Evolutionary conservation across 2,329 filamentous ascomycete species (phyloP).

Genomic region (Aspergillus chevalieri): DNA sequence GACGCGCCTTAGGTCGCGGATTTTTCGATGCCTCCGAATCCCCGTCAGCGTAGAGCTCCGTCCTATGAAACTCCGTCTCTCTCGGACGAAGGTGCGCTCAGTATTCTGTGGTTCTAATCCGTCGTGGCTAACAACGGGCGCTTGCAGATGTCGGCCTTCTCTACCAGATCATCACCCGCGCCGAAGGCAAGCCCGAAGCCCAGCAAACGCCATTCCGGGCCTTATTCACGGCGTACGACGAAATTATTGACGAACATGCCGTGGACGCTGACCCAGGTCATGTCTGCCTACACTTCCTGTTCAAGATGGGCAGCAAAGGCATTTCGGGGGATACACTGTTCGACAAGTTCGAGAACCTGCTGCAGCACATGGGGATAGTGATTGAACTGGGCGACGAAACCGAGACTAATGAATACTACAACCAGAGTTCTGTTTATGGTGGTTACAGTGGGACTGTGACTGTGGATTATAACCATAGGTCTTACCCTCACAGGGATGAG

Average conservation of each 20-base stretch:
- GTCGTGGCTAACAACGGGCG: conserved; percentile 4
- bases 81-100: conserved; percentile 53
- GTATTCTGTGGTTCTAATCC: neutral
- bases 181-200: conserved; percentile 59
- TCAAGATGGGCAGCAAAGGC: conserved; percentile 63
- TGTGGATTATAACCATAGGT: conserved; percentile 3
- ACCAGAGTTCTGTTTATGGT: conserved; percentile 17
- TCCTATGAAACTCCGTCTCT: conserved; percentile 43
- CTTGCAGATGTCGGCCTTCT: conserved; percentile 67
- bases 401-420: conserved; percentile 24
- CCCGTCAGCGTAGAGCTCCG: conserved; percentile 35
- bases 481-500: conserved; percentile 11
- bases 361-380: conserved; percentile 64
- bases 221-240: conserved; percentile 74
- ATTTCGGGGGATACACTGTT: conserved; percentile 54
- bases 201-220: conserved; percentile 67
- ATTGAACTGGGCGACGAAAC: conserved; percentile 55
- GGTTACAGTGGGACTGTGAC: conserved; percentile 13
- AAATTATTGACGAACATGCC: conserved; percentile 63
- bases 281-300: conserved; percentile 70
- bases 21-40: conserved; percentile 46
- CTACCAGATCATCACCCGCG: conserved; percentile 67
- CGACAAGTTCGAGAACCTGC: conserved; percentile 63
- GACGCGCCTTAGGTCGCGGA: conserved; percentile 42
- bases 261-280: conserved; percentile 68